Percentiles rank a stretch among this genome's conserved stretches.
These are phyloP conservation scores for Striga hermonthica DNA, from an alignment of 305 asterid species.

Conservation along the genomic window DNA sequence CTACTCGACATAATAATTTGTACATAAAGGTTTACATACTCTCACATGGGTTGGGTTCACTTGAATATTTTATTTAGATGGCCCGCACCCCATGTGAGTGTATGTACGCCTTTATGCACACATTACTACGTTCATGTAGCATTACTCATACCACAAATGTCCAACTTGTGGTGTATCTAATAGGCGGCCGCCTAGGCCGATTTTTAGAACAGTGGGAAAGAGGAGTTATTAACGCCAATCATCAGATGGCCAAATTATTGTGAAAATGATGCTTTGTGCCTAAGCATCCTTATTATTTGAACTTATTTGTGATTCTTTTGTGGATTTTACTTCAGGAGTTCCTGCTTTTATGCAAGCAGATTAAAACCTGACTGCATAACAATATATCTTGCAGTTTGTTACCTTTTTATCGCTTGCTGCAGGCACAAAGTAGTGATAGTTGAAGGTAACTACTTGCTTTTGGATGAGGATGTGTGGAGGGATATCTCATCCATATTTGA, in stretches of 20 bases:
- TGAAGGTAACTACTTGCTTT: constrained; percentile 86
- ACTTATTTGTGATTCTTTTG: constrained; percentile 1
- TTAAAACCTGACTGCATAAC: constrained; percentile 9
- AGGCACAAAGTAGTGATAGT: constrained; percentile 95
- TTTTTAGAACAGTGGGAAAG: too few relatives aligned
- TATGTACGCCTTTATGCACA: too few relatives aligned
- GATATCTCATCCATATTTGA: constrained; percentile 72
- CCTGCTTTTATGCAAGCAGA: constrained; percentile 27
- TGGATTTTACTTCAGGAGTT: constrained; percentile 4
- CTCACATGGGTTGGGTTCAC: too few relatives aligned
- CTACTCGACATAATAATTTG: too few relatives aligned
- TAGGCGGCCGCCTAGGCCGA: too few relatives aligned
- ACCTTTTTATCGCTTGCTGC: constrained; percentile 31
- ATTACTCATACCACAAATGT: too few relatives aligned
- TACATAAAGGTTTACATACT: too few relatives aligned
- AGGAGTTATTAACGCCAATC: neutral
- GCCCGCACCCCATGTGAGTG: too few relatives aligned
- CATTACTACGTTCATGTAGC: too few relatives aligned
- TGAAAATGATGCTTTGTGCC: neutral
- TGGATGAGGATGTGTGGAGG: constrained; percentile 76
- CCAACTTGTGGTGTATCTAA: too few relatives aligned
- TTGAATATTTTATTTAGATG: too few relatives aligned
- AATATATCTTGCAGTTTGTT: constrained; percentile 23
- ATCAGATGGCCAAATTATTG: neutral
- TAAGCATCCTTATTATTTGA: constrained; percentile 11